These are phyloP conservation scores for Fusarium globosum DNA, from an alignment of 2,329 filamentous ascomycete species.

Conservation along the genomic window DNA sequence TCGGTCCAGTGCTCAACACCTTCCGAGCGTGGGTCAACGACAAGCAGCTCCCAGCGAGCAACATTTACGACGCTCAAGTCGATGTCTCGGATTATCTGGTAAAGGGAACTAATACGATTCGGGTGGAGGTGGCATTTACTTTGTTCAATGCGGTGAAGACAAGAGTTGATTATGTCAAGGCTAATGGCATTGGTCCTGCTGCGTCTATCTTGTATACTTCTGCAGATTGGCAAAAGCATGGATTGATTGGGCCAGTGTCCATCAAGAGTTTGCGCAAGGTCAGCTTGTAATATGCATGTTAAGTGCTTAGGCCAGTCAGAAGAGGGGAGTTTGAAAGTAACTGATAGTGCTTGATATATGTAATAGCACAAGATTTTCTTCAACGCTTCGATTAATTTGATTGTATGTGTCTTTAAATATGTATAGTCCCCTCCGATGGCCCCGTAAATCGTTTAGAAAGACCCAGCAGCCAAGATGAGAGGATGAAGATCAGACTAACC, in stretches of 20 bases:
- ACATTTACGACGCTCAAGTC: not conserved
- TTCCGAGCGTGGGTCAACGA: not conserved
- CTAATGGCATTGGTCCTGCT: not conserved
- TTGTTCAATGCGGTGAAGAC: not conserved
- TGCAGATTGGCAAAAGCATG: not conserved
- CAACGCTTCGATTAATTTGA: fast-evolving
- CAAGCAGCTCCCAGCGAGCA: not conserved
- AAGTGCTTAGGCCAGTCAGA: fast-evolving
- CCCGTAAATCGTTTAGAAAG: not conserved
- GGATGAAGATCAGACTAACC: not conserved
- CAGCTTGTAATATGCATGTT: not conserved
- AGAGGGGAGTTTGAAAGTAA: not conserved
- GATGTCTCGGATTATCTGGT: not conserved
- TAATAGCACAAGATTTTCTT: not conserved
- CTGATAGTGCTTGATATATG: not conserved
- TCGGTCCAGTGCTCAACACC: not conserved
- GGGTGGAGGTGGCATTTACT: not conserved
- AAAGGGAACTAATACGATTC: fast-evolving
- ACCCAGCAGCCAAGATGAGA: not conserved
- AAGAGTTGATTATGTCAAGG: not conserved
- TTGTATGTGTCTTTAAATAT: not conserved
- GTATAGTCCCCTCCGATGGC: not conserved
- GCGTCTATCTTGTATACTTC: not conserved
- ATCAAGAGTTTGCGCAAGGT: not conserved
- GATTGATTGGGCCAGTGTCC: not conserved